These are phyloP conservation scores for Arctium lappa DNA, from an alignment of 129 eudicot genomes.

Conservation along the genomic window DNA sequence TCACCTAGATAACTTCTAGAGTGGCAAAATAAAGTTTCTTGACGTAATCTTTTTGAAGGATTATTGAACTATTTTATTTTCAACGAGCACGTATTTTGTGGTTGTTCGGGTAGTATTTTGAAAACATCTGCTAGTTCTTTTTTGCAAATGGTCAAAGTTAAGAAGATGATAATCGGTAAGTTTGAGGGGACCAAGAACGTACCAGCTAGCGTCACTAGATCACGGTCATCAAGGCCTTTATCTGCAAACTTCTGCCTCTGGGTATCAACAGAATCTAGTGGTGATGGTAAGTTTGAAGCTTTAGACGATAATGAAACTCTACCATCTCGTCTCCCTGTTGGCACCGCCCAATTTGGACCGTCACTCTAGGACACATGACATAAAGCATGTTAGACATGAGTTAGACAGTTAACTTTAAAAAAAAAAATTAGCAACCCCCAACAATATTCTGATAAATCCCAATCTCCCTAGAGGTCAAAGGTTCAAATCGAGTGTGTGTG, in stretches of 20 bases:
- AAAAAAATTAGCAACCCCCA: no score
- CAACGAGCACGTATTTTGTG: background rate
- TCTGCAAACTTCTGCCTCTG: constrained; percentile 73
- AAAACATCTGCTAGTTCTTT: background rate
- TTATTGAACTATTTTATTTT: no score
- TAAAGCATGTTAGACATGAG: background rate
- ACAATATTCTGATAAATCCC: no score
- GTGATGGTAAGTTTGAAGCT: constrained; percentile 61
- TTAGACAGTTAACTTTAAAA: background rate
- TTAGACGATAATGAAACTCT: constrained; percentile 60
- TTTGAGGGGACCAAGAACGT: background rate
- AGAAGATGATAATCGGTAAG: background rate
- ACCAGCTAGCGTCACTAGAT: constrained; percentile 81
- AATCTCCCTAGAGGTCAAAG: no score
- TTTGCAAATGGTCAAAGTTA: background rate
- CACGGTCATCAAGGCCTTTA: constrained; percentile 80
- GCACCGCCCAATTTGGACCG: constrained; percentile 83
- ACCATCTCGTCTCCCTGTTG: constrained; percentile 81
- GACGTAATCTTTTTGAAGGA: no score
- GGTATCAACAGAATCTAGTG: constrained; percentile 48
- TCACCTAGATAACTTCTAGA: background rate
- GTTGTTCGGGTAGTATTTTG: background rate
- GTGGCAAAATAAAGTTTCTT: background rate
- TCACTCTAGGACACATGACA: constrained; percentile 42
- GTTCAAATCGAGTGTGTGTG: no score